Evolutionary conservation across 2,329 filamentous ascomycete genomes (phyloP), one percentile per base, ranked within the genome.

Genomic region (Talaromyces rugulosus): DNA sequence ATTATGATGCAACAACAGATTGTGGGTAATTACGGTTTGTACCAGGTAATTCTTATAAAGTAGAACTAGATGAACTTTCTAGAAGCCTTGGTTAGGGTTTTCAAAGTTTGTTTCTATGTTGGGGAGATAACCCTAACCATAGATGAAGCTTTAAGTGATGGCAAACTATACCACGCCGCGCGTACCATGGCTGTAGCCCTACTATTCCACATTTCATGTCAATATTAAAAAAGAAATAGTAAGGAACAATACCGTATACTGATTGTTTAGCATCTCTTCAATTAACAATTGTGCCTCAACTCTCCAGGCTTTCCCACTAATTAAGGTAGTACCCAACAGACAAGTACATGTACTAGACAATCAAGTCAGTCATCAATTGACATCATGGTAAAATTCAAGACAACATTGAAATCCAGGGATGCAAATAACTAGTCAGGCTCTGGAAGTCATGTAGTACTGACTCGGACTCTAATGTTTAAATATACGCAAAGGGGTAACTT

Each of bases 1-100:
- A 62, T 36, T 51, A 62, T 62, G 61, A 62, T 56, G 61, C 57
- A 57, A 59, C 33, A 12, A 47, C 44, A 8, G 2, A 40, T 40
- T n/a, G 36, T 40, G 12, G 36, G 14, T 3, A 40, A 40, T 2
- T 14, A n/a, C 36, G 36, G 36, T 40, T n/a, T n/a, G 16, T n/a
- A 2, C 36, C 14, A 2, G 16, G 36, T 40, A 40, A 40, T n/a
- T 40, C 7, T 5, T 6, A 36, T 36, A 36, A 36, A 14, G 14
- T 40, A n/a, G 36, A 40, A n/a, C 36, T 40, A n/a, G 36, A 40
- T 40, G 36, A 8, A n/a, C 14, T 40, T 40, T 40, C 36, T 40
- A n/a, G 36, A 40, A 40, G 36, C 36, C 4, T n/a, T 40, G 14
- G 14, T 40, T 40, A 40, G 36, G 36, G 4, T n/a, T 40, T 9